Conservation (phyloP, 768 basidiomycete species). For the Harrya chromipes region DNA sequence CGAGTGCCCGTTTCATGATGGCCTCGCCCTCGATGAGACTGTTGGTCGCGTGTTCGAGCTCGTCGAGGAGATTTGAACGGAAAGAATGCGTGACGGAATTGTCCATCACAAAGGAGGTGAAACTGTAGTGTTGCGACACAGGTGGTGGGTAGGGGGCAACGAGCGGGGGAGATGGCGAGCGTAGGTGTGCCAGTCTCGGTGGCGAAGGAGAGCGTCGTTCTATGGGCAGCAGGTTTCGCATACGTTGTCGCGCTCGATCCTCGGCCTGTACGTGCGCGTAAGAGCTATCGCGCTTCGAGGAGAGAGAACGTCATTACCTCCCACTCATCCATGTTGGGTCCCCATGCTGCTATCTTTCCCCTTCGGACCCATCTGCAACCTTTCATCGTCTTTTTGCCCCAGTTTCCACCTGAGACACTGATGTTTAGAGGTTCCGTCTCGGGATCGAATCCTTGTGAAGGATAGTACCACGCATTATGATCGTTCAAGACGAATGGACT, state of each 20-base stretch:
- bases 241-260: conserved; percentile 78
- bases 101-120: conserved; percentile 84
- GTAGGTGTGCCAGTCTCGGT: conserved; percentile 69
- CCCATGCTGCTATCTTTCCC: conserved; percentile 83
- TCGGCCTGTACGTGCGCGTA: conserved; percentile 51
- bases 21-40: conserved; percentile 83
- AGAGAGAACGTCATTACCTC: conserved; percentile 49
- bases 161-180: conserved; percentile 76
- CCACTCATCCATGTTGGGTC: conserved; percentile 81
- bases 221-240: conserved; percentile 61
- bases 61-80: conserved; percentile 72
- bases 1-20: conserved; percentile 67
- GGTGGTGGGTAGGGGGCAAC: conserved; percentile 73
- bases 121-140: conserved; percentile 63
- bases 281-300: conserved; percentile 3
- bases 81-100: conserved; percentile 82
- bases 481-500: conserved; percentile 59
- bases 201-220: conserved; percentile 68
- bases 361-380: conserved; percentile 80
- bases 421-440: conserved; percentile 55
- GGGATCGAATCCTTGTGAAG: conserved; percentile 69
- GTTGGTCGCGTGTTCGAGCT: conserved; percentile 79
- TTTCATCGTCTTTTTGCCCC: conserved; percentile 76
- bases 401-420: conserved; percentile 63
- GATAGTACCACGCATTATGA: conserved; percentile 80